Percentiles rank a stretch among this genome's conserved stretches.
These are phyloP conservation scores for Westerdykella aurantiaca DNA, from an alignment of 2,329 filamentous ascomycete species.

Conservation along the genomic window DNA sequence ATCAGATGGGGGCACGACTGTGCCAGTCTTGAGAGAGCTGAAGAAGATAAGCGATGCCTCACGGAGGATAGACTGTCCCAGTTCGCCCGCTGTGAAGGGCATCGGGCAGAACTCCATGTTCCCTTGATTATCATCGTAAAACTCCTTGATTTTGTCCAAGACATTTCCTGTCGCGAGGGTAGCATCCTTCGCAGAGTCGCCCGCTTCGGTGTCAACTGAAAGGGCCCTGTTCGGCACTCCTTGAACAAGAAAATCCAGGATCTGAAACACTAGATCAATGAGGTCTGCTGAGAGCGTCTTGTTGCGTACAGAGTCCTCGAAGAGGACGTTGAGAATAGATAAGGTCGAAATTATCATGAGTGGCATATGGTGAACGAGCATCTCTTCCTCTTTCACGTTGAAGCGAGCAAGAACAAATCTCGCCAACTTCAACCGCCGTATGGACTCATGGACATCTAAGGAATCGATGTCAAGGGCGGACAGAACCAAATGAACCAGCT, in stretches of 20 bases:
- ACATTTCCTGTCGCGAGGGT: background rate
- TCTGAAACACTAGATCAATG: slow-evolving; percentile 28
- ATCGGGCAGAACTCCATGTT: slow-evolving; percentile 27
- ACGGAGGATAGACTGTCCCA: slow-evolving; percentile 27
- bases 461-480: slow-evolving; percentile 47
- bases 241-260: slow-evolving; percentile 34
- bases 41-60: slow-evolving; percentile 27
- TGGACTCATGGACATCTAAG: slow-evolving; percentile 41
- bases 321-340: slow-evolving; percentile 37
- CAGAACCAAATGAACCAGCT: slow-evolving; percentile 63
- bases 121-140: slow-evolving; percentile 35
- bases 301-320: slow-evolving; percentile 16
- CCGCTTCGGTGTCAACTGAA: too few species aligned
- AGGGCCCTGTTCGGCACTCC: slow-evolving; percentile 34
- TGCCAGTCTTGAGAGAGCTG: slow-evolving; percentile 11
- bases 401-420: slow-evolving; percentile 81
- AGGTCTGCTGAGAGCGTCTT: slow-evolving; percentile 7
- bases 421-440: slow-evolving; percentile 64
- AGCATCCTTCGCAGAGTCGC: too few species aligned
- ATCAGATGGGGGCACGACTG: slow-evolving; percentile 16
- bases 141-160: slow-evolving; percentile 20
- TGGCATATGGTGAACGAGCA: slow-evolving; percentile 81
- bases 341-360: slow-evolving; percentile 63
- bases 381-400: slow-evolving; percentile 93
- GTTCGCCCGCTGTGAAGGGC: slow-evolving; percentile 20